phyloP scores from a whole-genome alignment of 2,329 filamentous ascomycete species.

The Aspergillus aculeatinus region DNA sequence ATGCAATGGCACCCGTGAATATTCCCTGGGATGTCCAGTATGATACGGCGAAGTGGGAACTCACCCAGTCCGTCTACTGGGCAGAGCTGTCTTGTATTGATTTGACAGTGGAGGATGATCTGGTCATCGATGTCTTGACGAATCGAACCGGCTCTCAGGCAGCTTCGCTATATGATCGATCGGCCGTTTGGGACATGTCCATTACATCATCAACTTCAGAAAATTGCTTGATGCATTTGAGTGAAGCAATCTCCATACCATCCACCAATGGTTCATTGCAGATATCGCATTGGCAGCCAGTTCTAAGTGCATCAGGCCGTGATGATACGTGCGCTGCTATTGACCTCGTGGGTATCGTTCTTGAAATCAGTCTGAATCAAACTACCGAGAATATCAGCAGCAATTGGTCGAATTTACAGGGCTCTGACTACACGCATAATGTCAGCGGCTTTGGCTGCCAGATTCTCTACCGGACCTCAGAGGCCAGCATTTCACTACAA shows the following conservation, averaged over 20 bases:
- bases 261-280: conserved; percentile 3
- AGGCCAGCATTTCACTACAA: conserved; percentile 3
- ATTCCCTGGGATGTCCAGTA: conserved; percentile 4
- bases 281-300: conserved; percentile 4
- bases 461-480: not conserved
- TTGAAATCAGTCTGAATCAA: not conserved
- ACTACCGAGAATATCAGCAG: not conserved
- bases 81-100: conserved; percentile 4
- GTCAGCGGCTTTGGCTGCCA: conserved; percentile 10
- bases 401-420: not conserved
- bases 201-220: not conserved
- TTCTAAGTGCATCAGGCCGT: not conserved
- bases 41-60: conserved; percentile 6
- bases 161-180: not conserved
- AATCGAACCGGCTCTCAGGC: not conserved
- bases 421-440: not conserved
- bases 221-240: not conserved
- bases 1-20: conserved; percentile 7
- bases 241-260: conserved; percentile 1
- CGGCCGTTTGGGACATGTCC: not conserved
- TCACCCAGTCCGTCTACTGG: conserved; percentile 11
- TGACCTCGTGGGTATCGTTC: not conserved
- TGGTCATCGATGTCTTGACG: not conserved
- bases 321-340: not conserved
- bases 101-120: not conserved